Conservation (phyloP, 495 filamentous ascomycete genomes). For the Hypoxylon cercidicola region DNA sequence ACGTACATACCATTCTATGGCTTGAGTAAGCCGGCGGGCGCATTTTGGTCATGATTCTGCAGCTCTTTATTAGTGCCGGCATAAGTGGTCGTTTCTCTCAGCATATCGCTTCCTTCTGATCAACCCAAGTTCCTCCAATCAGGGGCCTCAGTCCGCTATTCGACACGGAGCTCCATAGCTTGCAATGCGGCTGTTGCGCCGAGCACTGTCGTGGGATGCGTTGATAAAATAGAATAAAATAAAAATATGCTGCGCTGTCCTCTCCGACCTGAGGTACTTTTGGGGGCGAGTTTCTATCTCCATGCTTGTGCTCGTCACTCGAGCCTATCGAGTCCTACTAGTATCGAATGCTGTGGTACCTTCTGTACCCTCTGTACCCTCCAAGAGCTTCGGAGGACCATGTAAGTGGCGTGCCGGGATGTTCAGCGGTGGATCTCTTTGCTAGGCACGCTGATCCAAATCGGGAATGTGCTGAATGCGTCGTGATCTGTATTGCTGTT, state of each 20-base stretch:
- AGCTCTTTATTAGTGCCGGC: conserved; percentile 41
- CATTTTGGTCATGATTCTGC: conserved; percentile 23
- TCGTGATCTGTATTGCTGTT: conserved; percentile 42
- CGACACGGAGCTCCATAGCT: conserved; percentile 16
- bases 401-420: conserved; percentile 48
- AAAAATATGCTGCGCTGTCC: background rate
- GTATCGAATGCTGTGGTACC: conserved; percentile 47
- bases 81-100: conserved; percentile 34
- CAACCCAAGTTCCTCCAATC: conserved; percentile 31
- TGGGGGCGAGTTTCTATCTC: conserved; percentile 11
- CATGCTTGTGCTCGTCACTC: background rate
- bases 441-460: conserved; percentile 47
- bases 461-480: conserved; percentile 51
- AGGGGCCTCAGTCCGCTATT: conserved; percentile 6
- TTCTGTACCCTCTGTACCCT: no score
- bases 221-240: background rate
- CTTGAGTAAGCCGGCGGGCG: conserved; percentile 37
- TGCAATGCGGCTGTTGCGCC: conserved; percentile 42
- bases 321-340: conserved; percentile 26
- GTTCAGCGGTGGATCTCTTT: conserved; percentile 47
- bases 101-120: conserved; percentile 33
- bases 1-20: conserved; percentile 10
- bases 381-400: conserved; percentile 45
- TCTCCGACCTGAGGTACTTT: background rate
- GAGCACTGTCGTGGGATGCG: conserved; percentile 26